Conservation (phyloP, 2,329 filamentous ascomycete species). For the Colletotrichum sp. region DNA sequence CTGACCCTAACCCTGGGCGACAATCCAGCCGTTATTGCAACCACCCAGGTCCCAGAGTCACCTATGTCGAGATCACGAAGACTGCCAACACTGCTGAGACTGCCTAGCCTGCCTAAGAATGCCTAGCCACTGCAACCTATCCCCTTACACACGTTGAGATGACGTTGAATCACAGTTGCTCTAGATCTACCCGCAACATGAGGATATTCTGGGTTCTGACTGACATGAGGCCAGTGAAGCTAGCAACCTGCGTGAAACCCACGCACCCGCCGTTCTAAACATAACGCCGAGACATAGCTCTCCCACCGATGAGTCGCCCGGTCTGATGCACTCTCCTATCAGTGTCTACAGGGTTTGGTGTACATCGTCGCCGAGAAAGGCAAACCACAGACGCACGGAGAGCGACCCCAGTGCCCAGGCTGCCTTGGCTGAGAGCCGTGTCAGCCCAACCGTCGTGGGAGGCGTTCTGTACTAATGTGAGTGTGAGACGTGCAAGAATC, state of each 20-base stretch:
- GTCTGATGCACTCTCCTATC: background rate
- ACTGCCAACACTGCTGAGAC: background rate
- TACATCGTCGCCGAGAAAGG: background rate
- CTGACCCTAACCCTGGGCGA: background rate
- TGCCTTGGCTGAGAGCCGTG: slow-evolving; percentile 12
- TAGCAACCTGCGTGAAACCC: background rate
- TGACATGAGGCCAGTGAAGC: background rate
- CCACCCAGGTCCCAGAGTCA: background rate
- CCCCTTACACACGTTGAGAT: background rate
- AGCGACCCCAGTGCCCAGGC: background rate
- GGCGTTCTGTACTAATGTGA: background rate
- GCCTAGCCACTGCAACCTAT: background rate
- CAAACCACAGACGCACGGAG: background rate
- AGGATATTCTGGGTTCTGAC: background rate
- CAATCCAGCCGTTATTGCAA: background rate
- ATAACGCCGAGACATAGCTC: background rate
- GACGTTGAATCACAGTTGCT: background rate
- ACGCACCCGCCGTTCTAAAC: background rate
- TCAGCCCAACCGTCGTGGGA: slow-evolving; percentile 2
- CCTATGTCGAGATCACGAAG: background rate
- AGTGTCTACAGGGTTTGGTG: background rate
- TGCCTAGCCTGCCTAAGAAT: background rate
- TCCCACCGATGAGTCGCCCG: background rate
- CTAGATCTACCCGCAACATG: background rate
- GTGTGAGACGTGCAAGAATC: background rate